Evolutionary conservation across 1,139 yeast species (phyloP), one percentile per base, ranked within the genome.

Genomic region (Blastobotrys persicus): DNA sequence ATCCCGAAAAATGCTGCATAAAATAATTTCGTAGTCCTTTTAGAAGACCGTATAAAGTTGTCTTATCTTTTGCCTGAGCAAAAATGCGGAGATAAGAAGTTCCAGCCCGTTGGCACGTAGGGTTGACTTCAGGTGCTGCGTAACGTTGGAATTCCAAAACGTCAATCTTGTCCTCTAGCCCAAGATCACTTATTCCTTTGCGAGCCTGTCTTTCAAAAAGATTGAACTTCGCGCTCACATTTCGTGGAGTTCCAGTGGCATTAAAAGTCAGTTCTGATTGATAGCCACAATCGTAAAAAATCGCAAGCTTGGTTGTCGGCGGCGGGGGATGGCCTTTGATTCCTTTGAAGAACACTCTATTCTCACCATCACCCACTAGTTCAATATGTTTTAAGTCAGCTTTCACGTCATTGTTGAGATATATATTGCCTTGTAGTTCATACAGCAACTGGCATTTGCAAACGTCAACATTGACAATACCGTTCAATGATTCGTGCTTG

Each of bases 391-490:
- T 43, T 5, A 43, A 26, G 18, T 43, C 46, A 7, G 46, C 46
- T 17, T 43, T 43, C 12, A 43, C 46, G 33, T 43, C 46, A 33
- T 38, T 43, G 33, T 59, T 58, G 37, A 59, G 46, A 40, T 59
- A 59, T 26, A 54, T 45, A 14, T 45, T 51, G 19, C 62, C 63
- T 45, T 59, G 62, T 12, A 59, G 51, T 40, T 59, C 62, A 40
- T 59, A 59, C n/a, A 59, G 45, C 31, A 59, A 52, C 49, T 59
- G 62, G 14, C 49, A 41, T 17, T 48, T 47, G 20, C 48, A 34
- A 18, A 49, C 57, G 34, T 58, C 62, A 14, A 50, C 50, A 37
- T 58, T 54, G 11, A 59, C 62, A 17, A 57, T 17, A 4, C 61
- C 61, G n/a, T 55, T 56, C 23, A 54, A 40, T 7, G 44, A 16